Percentiles rank a stretch among this genome's conserved stretches.
These are phyloP conservation scores for Ganoderma meredithae DNA, from an alignment of 1,284 basidiomycete genomes.

Conservation along the genomic window DNA sequence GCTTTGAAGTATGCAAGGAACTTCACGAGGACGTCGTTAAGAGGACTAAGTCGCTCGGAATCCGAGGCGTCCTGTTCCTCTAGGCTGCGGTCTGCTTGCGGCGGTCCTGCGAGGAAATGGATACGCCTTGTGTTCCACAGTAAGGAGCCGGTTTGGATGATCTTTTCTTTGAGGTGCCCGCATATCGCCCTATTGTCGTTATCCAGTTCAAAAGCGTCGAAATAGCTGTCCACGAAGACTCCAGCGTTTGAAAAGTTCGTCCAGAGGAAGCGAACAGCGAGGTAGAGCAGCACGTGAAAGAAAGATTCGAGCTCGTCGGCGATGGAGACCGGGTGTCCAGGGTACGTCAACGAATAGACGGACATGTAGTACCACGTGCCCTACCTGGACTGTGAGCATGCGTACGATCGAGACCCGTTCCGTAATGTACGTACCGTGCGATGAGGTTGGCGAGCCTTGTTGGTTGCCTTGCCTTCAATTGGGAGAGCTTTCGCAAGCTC, in stretches of 20 bases:
- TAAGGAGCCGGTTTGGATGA: background rate
- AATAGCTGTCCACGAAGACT: conserved; percentile 12
- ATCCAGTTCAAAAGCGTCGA: background rate
- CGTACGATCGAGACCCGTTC: too few species aligned
- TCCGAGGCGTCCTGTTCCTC: background rate
- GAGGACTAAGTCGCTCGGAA: background rate
- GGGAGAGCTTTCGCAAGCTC: conserved; percentile 17
- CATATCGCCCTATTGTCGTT: background rate
- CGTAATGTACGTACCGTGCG: conserved; percentile 10
- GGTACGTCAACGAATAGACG: background rate
- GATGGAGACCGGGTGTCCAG: background rate
- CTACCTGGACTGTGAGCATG: background rate
- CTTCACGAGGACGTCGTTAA: conserved; percentile 6
- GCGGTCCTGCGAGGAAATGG: background rate
- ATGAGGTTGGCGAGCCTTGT: conserved; percentile 8
- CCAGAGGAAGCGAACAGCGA: conserved; percentile 15
- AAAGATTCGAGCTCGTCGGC: conserved; percentile 26
- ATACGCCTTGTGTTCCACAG: background rate
- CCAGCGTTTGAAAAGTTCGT: background rate
- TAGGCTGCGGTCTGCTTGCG: background rate
- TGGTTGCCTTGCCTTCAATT: background rate
- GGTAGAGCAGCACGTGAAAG: conserved; percentile 20
- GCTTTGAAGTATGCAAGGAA: conserved; percentile 5
- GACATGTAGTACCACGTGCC: conserved; percentile 30
- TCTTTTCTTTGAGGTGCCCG: background rate